phyloP scores from a whole-genome alignment of 176 grass and related monocot genomes.

The Rhipidocladum racemiflorum region DNA sequence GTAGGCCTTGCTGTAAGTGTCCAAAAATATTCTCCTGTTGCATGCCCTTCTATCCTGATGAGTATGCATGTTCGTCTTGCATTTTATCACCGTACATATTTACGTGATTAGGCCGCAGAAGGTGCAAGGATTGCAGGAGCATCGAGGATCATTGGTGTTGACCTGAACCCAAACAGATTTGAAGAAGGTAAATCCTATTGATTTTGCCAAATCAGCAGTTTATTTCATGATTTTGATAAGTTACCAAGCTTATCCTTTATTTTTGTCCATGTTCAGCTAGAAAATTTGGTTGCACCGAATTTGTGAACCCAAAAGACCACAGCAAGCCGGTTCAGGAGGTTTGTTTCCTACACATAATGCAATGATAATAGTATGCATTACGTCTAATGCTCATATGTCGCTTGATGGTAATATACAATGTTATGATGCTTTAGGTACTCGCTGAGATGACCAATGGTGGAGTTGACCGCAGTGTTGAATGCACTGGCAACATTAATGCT shows the following conservation, averaged over 20 bases:
- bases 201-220: neutral
- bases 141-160: conserved; percentile 74
- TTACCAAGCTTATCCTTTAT: neutral
- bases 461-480: conserved; percentile 79
- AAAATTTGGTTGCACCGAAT: conserved; percentile 82
- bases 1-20: conserved; percentile 80
- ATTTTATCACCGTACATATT: conserved; percentile 2
- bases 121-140: conserved; percentile 80
- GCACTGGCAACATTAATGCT: conserved; percentile 71
- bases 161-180: conserved; percentile 70
- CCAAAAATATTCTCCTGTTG: neutral
- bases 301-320: conserved; percentile 80
- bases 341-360: neutral
- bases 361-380: neutral
- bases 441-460: conserved; percentile 85
- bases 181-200: conserved; percentile 53
- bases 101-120: conserved; percentile 51
- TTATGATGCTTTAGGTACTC: conserved; percentile 53
- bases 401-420: neutral
- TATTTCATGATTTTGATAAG: neutral
- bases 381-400: neutral
- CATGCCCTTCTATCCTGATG: neutral
- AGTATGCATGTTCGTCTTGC: neutral
- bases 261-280: conserved; percentile 46
- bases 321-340: conserved; percentile 75